Evolutionary conservation across 2,329 filamentous ascomycete genomes (phyloP), one percentile per base, ranked within the genome.

Genomic region (Aspergillus ochraceoroseus): DNA sequence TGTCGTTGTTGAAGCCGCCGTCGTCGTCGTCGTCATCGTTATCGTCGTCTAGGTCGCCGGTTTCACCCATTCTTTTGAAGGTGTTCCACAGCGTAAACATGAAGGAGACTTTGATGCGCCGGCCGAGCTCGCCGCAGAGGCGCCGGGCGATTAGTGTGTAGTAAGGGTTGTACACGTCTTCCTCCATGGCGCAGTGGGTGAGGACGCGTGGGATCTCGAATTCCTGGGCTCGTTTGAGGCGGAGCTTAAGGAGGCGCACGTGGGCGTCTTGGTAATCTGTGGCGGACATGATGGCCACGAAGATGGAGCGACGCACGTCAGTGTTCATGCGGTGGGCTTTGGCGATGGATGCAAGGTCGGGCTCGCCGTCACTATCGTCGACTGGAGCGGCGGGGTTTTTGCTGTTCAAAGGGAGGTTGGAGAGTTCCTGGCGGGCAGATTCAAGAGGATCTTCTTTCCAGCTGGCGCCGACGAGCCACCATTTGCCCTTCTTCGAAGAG

Each of bases 381-480:
- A 47, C 51, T 13, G 41, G 35, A 17, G 23, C 40, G 29, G 49
- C 30, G 22, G 42, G 5, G 20, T 22, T 34, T 8, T 47, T 38
- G 12, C 33, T 30, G 30, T 40, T 41, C 6, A 23, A 29, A 5
- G 53, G 49, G 1, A 53, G 35, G 25, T 28, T 38, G 5, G 52
- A 48, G 12, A 65, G 46, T 38, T 65, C 62, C 38, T 62, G 54
- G 12, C 59, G 56, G 3, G 62, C 62, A 19, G 57, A 53, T 9
- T 62, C 56, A 1, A 70, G 59, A 12, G 62, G 61, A 29, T 68
- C 61, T 41, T 69, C 65, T 27, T 70, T 72, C 79, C 90, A 95
- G 63, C 88, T 95, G n/a, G 92, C 90, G 36, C 92, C 92, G 4
- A 96, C 86, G 13, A 96, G 78, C 92, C 92, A 98, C 92, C 92